Conservation (phyloP, 768 basidiomycete genomes). For the Trametes cubensis region DNA sequence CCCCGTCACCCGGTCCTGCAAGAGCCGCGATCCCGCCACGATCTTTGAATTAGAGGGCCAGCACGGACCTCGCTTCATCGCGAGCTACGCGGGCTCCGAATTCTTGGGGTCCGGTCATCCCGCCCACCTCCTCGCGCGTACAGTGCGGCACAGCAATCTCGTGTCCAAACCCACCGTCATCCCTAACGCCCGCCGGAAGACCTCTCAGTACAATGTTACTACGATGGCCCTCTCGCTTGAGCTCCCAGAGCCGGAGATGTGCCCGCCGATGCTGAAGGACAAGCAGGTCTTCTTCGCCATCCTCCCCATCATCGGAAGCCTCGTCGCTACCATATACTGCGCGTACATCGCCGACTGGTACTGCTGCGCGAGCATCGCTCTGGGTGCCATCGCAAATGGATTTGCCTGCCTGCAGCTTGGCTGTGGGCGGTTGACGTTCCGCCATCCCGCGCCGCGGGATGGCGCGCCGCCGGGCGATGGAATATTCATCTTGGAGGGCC, state of each 20-base stretch:
- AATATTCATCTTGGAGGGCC: conserved; percentile 4
- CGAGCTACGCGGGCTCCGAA: conserved; percentile 13
- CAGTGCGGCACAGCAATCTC: background rate
- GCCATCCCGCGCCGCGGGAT: conserved; percentile 10
- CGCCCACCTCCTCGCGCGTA: conserved; percentile 19
- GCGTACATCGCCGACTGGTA: conserved; percentile 18
- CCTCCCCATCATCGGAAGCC: conserved; percentile 12
- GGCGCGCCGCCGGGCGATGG: conserved; percentile 20
- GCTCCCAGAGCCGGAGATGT: background rate
- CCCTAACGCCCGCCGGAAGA: background rate
- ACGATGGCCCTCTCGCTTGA: conserved; percentile 5
- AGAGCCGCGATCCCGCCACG: conserved; percentile 16
- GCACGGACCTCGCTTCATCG: conserved; percentile 16
- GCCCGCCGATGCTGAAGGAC: background rate
- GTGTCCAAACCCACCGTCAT: background rate
- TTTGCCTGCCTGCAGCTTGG: conserved; percentile 19
- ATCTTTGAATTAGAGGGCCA: conserved; percentile 22
- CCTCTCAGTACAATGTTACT: conserved; percentile 1
- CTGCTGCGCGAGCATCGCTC: conserved; percentile 21
- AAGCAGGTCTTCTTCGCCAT: background rate
- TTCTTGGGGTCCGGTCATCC: conserved; percentile 10
- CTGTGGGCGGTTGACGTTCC: conserved; percentile 14
- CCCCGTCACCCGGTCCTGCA: too few relatives aligned
- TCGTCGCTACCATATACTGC: conserved; percentile 10
- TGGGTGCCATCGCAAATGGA: conserved; percentile 19